Percentiles rank a stretch among this genome's conserved stretches.
Conservation (phyloP, 192 early-diverging fungal genomes). For the Podila epicladia region DNA sequence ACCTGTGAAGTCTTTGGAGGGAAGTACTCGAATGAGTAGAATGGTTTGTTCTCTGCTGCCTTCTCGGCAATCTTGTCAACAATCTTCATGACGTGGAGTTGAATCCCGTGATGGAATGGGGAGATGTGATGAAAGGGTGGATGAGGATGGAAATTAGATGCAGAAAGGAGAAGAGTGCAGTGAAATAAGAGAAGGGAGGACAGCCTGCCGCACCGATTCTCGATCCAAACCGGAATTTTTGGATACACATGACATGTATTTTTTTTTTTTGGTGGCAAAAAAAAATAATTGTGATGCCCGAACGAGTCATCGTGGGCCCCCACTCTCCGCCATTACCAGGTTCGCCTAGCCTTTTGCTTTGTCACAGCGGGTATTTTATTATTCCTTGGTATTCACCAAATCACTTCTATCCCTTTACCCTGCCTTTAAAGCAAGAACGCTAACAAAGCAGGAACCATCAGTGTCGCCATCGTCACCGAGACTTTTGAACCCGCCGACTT, state of each 20-base stretch:
- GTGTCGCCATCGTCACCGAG: background rate
- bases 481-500: slow-evolving; percentile 10
- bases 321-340: no score
- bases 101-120: background rate
- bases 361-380: background rate
- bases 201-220: background rate
- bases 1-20: slow-evolving; percentile 88
- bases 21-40: slow-evolving; percentile 93
- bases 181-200: background rate
- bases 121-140: background rate
- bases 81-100: slow-evolving; percentile 63
- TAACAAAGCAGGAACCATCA: slow-evolving; percentile 14
- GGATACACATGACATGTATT: no score
- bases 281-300: no score
- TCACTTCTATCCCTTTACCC: background rate
- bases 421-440: slow-evolving; percentile 22
- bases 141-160: background rate
- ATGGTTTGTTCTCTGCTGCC: slow-evolving; percentile 64
- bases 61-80: slow-evolving; percentile 72
- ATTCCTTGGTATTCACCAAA: background rate
- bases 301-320: no score
- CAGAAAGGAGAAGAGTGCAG: background rate
- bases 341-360: background rate
- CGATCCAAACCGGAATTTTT: background rate
- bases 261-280: no score